Evolutionary conservation across 768 basidiomycete species (phyloP).

Genomic region (Auricularia cornea): DNA sequence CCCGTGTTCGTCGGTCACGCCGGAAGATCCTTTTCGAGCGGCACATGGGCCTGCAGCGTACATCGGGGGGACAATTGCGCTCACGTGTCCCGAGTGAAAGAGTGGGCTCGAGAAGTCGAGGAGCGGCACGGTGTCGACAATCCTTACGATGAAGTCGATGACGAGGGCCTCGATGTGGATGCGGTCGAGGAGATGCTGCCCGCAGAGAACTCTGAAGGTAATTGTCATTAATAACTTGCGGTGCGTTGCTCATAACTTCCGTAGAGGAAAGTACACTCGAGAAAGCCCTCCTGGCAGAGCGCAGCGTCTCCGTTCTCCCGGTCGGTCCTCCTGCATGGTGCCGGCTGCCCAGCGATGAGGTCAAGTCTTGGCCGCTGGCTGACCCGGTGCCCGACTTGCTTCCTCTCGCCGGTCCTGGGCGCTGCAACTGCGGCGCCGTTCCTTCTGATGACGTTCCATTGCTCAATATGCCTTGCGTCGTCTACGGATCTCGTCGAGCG

Average conservation of each 20-base stretch:
- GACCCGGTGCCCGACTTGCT: background rate
- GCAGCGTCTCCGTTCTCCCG: background rate
- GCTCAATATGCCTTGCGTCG: no score
- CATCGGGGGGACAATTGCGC: background rate
- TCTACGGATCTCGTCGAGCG: no score
- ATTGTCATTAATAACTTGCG: no score
- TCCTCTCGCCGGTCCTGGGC: background rate
- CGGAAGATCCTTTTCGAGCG: background rate
- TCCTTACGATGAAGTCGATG: no score
- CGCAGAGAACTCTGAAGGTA: background rate
- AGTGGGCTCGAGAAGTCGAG: background rate
- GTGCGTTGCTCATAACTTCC: background rate
- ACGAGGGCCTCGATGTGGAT: no score
- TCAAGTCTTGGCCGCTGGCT: no score
- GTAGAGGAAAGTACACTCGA: background rate
- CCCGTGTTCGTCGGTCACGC: background rate
- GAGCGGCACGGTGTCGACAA: no score
- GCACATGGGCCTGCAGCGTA: background rate
- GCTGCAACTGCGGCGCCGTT: constrained; percentile 6
- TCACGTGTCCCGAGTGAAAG: no score
- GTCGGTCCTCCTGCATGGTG: background rate
- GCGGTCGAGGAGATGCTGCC: no score
- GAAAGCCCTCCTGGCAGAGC: background rate
- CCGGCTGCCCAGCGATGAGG: background rate
- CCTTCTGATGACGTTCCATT: no score